These are phyloP conservation scores for Cadophora sp. DNA, from an alignment of 2,329 filamentous ascomycete genomes.

Conservation along the genomic window DNA sequence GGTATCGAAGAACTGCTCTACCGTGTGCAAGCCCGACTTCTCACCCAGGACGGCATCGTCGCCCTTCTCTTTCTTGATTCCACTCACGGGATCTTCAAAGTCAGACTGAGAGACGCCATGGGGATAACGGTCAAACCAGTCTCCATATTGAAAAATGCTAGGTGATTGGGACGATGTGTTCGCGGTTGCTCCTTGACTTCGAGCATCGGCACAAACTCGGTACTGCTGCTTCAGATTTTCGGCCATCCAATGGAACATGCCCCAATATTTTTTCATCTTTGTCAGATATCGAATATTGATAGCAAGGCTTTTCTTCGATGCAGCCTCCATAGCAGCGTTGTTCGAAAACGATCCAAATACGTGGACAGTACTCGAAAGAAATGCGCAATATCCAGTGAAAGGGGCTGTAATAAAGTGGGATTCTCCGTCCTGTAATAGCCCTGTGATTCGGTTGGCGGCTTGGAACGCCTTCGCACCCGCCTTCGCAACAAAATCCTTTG, in stretches of 20 bases:
- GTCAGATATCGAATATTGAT: conserved; percentile 90
- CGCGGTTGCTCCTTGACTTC: conserved; percentile 65
- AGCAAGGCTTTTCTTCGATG: conserved; percentile 82
- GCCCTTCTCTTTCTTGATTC: conserved; percentile 75
- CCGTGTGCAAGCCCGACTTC: conserved; percentile 88
- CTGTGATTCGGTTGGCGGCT: conserved; percentile 86
- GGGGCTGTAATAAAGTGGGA: conserved; percentile 84
- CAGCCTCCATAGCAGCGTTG: conserved; percentile 75
- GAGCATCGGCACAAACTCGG: conserved; percentile 82
- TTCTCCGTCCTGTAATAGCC: conserved; percentile 80
- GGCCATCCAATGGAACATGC: conserved; percentile 97
- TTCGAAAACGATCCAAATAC: conserved; percentile 91
- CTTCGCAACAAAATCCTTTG: conserved; percentile 75
- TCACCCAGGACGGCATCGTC: conserved; percentile 91
- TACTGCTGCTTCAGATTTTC: conserved; percentile 93
- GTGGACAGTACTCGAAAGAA: conserved; percentile 92
- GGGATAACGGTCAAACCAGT: conserved; percentile 96
- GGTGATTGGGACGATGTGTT: conserved; percentile 55
- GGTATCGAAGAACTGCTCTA: conserved; percentile 91
- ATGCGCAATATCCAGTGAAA: conserved; percentile 94
- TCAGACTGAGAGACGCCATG: conserved; percentile 87
- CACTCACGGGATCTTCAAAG: conserved; percentile 76
- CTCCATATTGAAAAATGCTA: conserved; percentile 88
- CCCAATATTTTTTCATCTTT: conserved; percentile 98
- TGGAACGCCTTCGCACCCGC: conserved; percentile 78